phyloP scores from a whole-genome alignment of 2,329 filamentous ascomycete species.

The Aspergillus phoenicis region DNA sequence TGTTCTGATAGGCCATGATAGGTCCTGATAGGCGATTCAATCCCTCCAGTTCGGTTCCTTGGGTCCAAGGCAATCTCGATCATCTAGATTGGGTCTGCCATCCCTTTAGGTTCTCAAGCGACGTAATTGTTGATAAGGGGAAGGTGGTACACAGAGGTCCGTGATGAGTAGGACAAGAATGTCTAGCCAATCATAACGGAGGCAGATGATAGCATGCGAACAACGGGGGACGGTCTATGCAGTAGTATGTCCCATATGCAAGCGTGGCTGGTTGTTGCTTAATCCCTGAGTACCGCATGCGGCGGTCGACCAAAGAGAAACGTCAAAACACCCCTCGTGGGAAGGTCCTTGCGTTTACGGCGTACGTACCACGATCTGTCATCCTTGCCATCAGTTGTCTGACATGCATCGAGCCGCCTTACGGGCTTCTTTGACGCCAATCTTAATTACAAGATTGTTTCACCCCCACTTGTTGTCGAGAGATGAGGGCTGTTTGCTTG shows the following conservation, averaged over 20 bases:
- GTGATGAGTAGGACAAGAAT: background rate
- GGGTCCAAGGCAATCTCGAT: background rate
- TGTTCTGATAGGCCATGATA: background rate
- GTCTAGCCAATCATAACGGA: background rate
- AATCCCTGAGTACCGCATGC: background rate
- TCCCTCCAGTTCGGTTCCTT: background rate
- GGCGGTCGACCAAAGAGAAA: constrained; percentile 5
- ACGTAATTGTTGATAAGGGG: background rate
- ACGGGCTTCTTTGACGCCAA: background rate
- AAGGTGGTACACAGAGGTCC: background rate
- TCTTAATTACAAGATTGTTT: background rate
- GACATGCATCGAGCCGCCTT: constrained; percentile 14
- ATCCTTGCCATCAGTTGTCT: constrained; percentile 7
- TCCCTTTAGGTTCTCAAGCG: background rate
- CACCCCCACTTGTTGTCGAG: background rate
- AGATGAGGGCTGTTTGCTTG: background rate
- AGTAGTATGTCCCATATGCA: background rate
- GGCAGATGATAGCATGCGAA: background rate
- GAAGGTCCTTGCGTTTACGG: constrained; percentile 1
- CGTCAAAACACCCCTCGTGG: constrained; percentile 1
- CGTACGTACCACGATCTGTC: constrained; percentile 1
- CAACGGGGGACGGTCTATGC: background rate
- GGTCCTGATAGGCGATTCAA: background rate
- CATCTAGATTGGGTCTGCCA: background rate
- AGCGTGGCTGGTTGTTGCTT: background rate